Evolutionary conservation across 2,329 filamentous ascomycete genomes (phyloP), one percentile per base, ranked within the genome.

Genomic region (Bipolaris sorokiniana): DNA sequence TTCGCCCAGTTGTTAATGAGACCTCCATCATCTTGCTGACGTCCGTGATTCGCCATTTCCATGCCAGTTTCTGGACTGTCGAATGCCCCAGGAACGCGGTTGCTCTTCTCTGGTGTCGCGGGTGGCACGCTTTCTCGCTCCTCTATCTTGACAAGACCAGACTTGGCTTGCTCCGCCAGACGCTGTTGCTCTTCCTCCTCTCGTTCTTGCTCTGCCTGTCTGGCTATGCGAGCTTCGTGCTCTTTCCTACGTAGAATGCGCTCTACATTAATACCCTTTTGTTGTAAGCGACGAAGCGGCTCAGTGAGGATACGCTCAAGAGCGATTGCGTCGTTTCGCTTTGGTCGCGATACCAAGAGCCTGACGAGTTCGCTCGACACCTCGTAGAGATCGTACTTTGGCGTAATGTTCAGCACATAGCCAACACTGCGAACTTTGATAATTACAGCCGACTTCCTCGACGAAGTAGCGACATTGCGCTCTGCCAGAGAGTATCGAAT

Each of bases 191-290:
- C 84, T 65, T 89, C 84, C 54, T 86, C 84, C 20, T 92, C 86
- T 33, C 83, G 83, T 69, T 86, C 85, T 63, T 89, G 86, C 70
- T 96, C 91, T 69, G 88, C 88, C 69, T 89, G 88, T 70, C 97
- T 93, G 0, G 92, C 92, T 63, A 98, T 88, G 50, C 91, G 86
- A 5, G 91, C 91, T 75, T 98, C 92, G 2, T 91, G 90, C 18
- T 90, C 92, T 78, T 96, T 96, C 51, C 89, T 89, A 36, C 91
- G 87, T 20, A 99, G 82, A 61, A 99, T 98, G 48, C 95, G 89
- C 70, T 97, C 92, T 37, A 99, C 95, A 65, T 99, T 98, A 81
- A 97, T 98, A 1, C 95, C 95, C 62, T 95, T 91, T 58, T 88
- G 87, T 67, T 91, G 88, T 38, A 99, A 80, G 49, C 93, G 88